Percentiles rank a stretch among this genome's conserved stretches.
Conservation (phyloP, 805 yeast species). For the Sugiyamaella mastotermitis region DNA sequence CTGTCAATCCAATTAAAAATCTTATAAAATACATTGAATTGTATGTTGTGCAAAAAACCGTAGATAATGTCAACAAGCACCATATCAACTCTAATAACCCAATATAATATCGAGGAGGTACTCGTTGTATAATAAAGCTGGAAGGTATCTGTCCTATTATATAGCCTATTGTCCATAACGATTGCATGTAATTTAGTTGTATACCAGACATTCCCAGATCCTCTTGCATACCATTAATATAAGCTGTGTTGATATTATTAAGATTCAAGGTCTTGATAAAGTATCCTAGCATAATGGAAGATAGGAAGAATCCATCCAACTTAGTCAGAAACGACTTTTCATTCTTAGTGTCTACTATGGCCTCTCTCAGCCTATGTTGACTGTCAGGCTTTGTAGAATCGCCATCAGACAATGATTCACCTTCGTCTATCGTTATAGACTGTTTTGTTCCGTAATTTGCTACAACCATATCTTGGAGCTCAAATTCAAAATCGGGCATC, state of each 20-base stretch:
- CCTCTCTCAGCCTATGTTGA: too few relatives aligned
- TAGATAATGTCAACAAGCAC: constrained; percentile 38
- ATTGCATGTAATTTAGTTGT: constrained; percentile 40
- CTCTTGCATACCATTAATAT: constrained; percentile 44
- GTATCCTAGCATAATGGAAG: constrained; percentile 40
- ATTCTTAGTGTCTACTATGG: too few relatives aligned
- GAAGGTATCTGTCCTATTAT: constrained; percentile 48
- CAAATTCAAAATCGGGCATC: too few relatives aligned
- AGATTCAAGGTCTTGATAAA: constrained; percentile 42
- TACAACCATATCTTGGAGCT: too few relatives aligned
- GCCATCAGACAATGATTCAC: too few relatives aligned
- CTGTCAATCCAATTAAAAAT: constrained; percentile 29
- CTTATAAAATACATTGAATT: constrained; percentile 33
- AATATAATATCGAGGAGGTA: constrained; percentile 40
- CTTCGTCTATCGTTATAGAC: too few relatives aligned
- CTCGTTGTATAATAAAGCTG: constrained; percentile 32
- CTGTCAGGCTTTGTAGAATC: too few relatives aligned
- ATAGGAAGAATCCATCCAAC: constrained; percentile 35
- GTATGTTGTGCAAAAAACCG: constrained; percentile 40
- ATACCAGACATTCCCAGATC: constrained; percentile 36
- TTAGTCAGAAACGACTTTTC: constrained; percentile 33
- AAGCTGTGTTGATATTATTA: constrained; percentile 40
- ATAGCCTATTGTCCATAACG: constrained; percentile 48
- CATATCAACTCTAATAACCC: constrained; percentile 41
- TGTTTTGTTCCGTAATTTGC: too few relatives aligned